A percentile compares a stretch with the other conserved stretches of the same genome.
phyloP scores from a whole-genome alignment of 2,329 filamentous ascomycete species.

The Aspergillus calidoustus region DNA sequence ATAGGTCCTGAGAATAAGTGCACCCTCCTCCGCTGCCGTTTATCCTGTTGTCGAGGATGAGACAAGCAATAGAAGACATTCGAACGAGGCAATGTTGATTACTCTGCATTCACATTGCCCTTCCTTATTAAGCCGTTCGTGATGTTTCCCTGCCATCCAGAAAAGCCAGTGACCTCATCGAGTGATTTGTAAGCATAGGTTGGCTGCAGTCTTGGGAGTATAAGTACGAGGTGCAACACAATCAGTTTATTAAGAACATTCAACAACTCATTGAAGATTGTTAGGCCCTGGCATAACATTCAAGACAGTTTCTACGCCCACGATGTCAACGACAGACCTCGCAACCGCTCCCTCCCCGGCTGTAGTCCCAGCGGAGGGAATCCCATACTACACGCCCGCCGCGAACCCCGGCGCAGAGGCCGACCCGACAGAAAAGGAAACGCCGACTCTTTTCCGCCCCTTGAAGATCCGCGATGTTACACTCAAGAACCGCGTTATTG shows the following conservation, averaged over 20 bases:
- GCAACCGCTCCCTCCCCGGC: slow-evolving; percentile 17
- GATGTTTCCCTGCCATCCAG: not conserved
- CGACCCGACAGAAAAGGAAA: slow-evolving; percentile 36
- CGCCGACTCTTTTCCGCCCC: slow-evolving; percentile 7
- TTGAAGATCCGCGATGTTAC: slow-evolving; percentile 8
- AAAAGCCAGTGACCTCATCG: not conserved
- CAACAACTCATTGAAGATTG: not conserved
- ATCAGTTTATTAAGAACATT: not conserved
- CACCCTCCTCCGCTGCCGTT: not conserved
- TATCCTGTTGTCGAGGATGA: not conserved
- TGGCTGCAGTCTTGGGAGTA: not conserved
- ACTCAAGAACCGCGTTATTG: slow-evolving; percentile 11
- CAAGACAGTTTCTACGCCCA: not conserved
- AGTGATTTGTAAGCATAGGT: not conserved
- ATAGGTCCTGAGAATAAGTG: not conserved
- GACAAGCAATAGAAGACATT: not conserved
- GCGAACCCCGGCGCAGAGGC: slow-evolving; percentile 44
- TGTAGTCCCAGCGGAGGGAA: slow-evolving; percentile 6
- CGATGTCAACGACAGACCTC: not conserved
- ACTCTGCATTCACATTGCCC: not conserved
- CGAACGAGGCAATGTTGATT: not conserved
- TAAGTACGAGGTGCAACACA: not conserved
- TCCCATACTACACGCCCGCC: slow-evolving; percentile 44
- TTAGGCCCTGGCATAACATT: not conserved
- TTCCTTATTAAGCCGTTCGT: not conserved